phyloP scores from a whole-genome alignment of 495 filamentous ascomycete species.

The Sordaria brevicollis region DNA sequence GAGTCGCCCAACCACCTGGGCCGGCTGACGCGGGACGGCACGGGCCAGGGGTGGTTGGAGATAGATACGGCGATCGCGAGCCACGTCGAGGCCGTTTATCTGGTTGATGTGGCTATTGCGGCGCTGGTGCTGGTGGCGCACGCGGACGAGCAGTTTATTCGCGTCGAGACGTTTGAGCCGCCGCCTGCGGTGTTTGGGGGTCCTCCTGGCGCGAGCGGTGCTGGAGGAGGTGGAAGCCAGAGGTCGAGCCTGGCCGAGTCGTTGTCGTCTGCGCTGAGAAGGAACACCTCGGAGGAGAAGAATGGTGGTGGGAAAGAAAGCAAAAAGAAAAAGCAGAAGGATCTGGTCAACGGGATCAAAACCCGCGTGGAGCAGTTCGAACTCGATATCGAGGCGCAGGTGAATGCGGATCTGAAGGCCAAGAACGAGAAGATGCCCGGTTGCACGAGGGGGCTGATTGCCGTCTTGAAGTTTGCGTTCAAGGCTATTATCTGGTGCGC shows the following conservation, averaged over 20 bases:
- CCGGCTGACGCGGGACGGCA: conserved; percentile 40
- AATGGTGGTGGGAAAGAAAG: conserved; percentile 8
- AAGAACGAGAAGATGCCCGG: conserved; percentile 32
- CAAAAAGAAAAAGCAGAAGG: conserved; percentile 9
- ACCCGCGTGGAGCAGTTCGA: conserved; percentile 41
- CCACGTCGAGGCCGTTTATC: conserved; percentile 51
- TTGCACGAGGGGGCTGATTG: conserved; percentile 25
- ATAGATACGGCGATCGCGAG: conserved; percentile 41
- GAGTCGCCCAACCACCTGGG: conserved; percentile 42
- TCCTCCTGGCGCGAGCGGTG: conserved; percentile 3
- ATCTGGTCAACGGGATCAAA: conserved; percentile 10
- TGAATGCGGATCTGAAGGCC: conserved; percentile 27
- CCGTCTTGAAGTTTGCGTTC: conserved; percentile 29
- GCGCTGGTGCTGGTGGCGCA: conserved; percentile 61
- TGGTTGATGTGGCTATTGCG: conserved; percentile 63
- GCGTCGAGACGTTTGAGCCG: conserved; percentile 41
- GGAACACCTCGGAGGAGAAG: conserved; percentile 12
- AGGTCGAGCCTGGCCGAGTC: conserved; percentile 13
- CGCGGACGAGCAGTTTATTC: conserved; percentile 40
- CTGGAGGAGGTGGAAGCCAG: conserved; percentile 12
- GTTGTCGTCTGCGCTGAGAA: neutral
- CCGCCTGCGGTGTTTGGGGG: conserved; percentile 29
- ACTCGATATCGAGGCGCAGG: conserved; percentile 46
- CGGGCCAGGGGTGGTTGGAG: conserved; percentile 41
- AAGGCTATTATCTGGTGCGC: conserved; percentile 38